A percentile compares a stretch with the other conserved stretches of the same genome.
Conservation (phyloP, 1,139 yeast species). For the Suzukiozyma palmioleophila region DNA sequence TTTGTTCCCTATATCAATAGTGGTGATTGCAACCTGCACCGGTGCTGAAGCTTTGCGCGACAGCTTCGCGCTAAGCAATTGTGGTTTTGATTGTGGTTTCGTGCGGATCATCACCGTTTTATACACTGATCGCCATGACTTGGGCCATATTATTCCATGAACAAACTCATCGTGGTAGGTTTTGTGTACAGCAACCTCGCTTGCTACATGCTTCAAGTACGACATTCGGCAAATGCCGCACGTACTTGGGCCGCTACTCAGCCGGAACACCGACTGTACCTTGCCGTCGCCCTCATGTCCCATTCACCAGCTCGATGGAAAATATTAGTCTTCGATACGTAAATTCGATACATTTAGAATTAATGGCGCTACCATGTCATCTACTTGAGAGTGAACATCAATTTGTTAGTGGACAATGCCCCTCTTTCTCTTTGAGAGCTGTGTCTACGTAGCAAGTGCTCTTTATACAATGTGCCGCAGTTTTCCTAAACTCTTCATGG, state of each 20-base stretch:
- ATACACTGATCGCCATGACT: constrained; percentile 8
- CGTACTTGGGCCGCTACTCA: constrained; percentile 18
- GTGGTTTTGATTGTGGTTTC: constrained; percentile 5
- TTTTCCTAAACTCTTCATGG: no score
- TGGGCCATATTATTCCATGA: constrained; percentile 46
- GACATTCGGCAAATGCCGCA: constrained; percentile 63
- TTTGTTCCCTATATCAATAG: constrained; percentile 14
- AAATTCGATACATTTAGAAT: no score
- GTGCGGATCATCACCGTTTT: not conserved
- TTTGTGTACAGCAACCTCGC: constrained; percentile 46
- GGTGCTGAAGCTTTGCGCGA: constrained; percentile 3
- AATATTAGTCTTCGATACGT: constrained; percentile 1
- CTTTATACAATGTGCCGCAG: no score
- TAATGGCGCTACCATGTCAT: no score
- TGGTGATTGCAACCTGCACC: constrained; percentile 11
- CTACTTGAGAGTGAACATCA: no score
- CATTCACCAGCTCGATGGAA: no score
- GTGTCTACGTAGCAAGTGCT: no score
- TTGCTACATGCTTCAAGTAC: constrained; percentile 38
- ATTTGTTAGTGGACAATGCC: no score
- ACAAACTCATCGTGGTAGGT: constrained; percentile 44
- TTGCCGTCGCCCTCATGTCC: constrained; percentile 3
- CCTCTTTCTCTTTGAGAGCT: no score
- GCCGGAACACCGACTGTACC: constrained; percentile 14
- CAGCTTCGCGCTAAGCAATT: constrained; percentile 1